Base-by-base conservation (phyloP, 768 basidiomycete species). In the Ramaria sp. region DNA sequence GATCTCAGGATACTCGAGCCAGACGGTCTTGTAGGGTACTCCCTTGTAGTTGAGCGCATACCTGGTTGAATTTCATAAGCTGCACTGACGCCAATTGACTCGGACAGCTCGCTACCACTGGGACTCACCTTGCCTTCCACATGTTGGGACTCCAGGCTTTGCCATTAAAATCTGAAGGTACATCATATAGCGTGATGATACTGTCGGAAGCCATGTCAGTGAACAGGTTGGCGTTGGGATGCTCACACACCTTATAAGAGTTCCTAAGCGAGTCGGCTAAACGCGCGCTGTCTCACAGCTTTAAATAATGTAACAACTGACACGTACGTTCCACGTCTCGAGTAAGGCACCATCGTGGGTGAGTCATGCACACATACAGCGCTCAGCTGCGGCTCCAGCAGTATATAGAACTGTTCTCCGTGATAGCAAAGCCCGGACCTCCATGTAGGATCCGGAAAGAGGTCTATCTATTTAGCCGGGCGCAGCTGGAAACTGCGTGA, bases 21-120 rank as follows among this genome's bases (percentile, higher is more conserved):
- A 63, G 15, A 59, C 54, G 2, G 62, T 80, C 61, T 68, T 72
- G 66, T 76, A 76, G 1, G 73, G 63, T 22, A 75, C 47, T 24
- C 65, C 64, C 60, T 78, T 77, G 65, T 69, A 66, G 58, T 75
- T 74, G 53, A 75, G 61, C 7, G 70, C 69, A 54, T 65, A 69
- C 59, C 72, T 75, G 9, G 33, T 17, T n/a, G n/a, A 22, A 15
- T 7, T 27, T 24, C 7, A 19, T 43, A n/a, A 43, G 42, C 10
- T 17, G 20, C 1, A 19, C n/a, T 43, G 42, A 19, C 7, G 4
- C 7, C 11, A 17, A 43, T 37, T 37, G 11, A 48, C 43, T 27
- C 59, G 57, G 15, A 57, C 47, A 10, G 50, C 58, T 0, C 59
- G 46, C 4, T 60, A 54, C 37, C 48, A 42, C 9, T 27, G 27